Evolutionary conservation across 192 early-diverging fungal species (phyloP), one percentile per base, ranked within the genome.

Genomic region (Spizellomyces sp.): DNA sequence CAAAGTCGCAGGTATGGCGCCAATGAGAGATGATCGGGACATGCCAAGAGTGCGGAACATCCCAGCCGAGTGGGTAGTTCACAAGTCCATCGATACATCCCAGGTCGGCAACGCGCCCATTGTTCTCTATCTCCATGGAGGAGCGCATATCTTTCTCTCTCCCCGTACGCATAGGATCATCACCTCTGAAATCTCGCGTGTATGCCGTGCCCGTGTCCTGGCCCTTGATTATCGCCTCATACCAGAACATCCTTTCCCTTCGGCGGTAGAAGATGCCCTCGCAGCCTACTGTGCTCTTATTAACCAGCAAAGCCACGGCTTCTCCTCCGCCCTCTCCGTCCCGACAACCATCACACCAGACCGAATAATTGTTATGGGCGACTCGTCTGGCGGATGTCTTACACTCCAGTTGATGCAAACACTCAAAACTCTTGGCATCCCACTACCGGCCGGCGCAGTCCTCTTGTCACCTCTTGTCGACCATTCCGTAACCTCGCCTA

Each of bases 141-240:
- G 78, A 8, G 80, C 74, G 27, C 77, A 81, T 63, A 58, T 82
- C 63, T 43, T 77, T 27, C 46, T 73, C 46, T 66, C 59, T 41
- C 62, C 66, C 10, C 72, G 75, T 17, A 78, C 78, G 6, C 81
- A 82, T 59, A 56, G 79, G 7, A 61, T 52, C 46, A 22, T 80
- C 21, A 80, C 83, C 5, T 56, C 68, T 22, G 47, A 75, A 1
- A 57, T 93, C 50, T 79, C 91, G 1, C 80, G 83, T 9, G 69
- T 79, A 55, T 62, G 77, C 22, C 69, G 76, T n/a, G 69, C 81
- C 14, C 67, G 74, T 41, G 76, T 89, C 4, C 69, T 90, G 42
- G 88, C 81, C 7, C 77, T 92, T 21, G 86, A 89, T 69, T 96
- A 98, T 75, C 79, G 96, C 7, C 74, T 96, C 14, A 89, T 94